Percentiles rank a stretch among this genome's conserved stretches.
phyloP scores from a whole-genome alignment of 2,329 filamentous ascomycete species.

The Calonectria pteridis region DNA sequence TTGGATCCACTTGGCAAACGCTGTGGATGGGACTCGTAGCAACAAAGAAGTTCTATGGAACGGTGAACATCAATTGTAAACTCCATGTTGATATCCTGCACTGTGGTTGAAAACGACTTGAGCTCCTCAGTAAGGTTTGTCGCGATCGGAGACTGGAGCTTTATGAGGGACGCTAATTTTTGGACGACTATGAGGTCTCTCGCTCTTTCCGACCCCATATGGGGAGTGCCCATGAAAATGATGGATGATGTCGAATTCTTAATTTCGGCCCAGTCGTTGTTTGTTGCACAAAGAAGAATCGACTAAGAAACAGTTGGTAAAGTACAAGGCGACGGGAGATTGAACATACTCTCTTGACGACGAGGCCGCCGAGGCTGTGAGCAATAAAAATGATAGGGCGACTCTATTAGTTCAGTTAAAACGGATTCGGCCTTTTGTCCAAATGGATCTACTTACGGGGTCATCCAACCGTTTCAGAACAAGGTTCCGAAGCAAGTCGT shows the following conservation, averaged over 20 bases:
- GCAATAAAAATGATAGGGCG: conserved; percentile 37
- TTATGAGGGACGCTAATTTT: conserved; percentile 34
- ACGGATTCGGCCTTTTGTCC: background rate
- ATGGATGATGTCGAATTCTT: conserved; percentile 36
- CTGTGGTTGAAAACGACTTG: conserved; percentile 32
- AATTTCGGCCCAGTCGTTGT: conserved; percentile 33
- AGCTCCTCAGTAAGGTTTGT: conserved; percentile 38
- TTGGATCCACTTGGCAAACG: conserved; percentile 31
- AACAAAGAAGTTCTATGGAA: conserved; percentile 36
- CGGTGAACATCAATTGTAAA: conserved; percentile 39
- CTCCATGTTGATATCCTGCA: conserved; percentile 40
- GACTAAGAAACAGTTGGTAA: conserved; percentile 17
- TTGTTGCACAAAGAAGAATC: conserved; percentile 35
- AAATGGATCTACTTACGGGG: conserved; percentile 13
- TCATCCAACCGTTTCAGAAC: conserved; percentile 36
- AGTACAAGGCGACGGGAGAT: background rate
- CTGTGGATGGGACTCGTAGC: conserved; percentile 37
- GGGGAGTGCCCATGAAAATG: conserved; percentile 38
- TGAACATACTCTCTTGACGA: conserved; percentile 33
- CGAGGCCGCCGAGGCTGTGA: conserved; percentile 35
- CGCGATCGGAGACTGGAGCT: conserved; percentile 29
- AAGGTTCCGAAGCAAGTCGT: conserved; percentile 35
- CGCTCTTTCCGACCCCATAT: conserved; percentile 38
- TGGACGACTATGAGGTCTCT: conserved; percentile 37
- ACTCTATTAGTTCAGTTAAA: conserved; percentile 14